phyloP scores from a whole-genome alignment of 2,329 filamentous ascomycete species.

The Claviceps monticola region DNA sequence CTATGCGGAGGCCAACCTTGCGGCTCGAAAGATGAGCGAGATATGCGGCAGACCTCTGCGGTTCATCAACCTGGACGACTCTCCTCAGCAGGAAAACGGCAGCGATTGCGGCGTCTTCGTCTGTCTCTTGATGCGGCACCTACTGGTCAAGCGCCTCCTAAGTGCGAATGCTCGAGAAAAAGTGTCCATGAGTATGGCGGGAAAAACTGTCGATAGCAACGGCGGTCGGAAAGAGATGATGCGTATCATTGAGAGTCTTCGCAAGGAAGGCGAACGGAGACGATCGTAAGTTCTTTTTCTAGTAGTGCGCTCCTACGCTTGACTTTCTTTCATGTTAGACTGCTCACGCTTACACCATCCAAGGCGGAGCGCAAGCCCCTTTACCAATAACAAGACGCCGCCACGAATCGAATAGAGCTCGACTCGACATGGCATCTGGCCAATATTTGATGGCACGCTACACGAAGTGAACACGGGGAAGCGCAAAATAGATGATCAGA shows the following conservation, averaged over 20 bases:
- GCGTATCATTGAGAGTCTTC: slow-evolving; percentile 71
- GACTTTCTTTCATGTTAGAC: background rate
- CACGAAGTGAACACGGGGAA: slow-evolving; percentile 6
- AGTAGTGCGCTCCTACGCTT: background rate
- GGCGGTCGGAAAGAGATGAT: slow-evolving; percentile 83
- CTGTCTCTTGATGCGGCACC: slow-evolving; percentile 84
- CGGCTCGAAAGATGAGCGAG: slow-evolving; percentile 52
- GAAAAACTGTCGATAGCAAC: slow-evolving; percentile 67
- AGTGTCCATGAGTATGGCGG: slow-evolving; percentile 86
- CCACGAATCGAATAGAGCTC: slow-evolving; percentile 29
- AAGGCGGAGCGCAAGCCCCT: slow-evolving; percentile 25
- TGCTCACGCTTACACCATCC: background rate
- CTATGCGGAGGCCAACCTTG: slow-evolving; percentile 54
- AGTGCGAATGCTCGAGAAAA: slow-evolving; percentile 69
- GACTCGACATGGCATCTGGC: slow-evolving; percentile 17
- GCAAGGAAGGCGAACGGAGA: slow-evolving; percentile 76
- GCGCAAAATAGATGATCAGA: background rate
- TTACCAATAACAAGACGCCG: slow-evolving; percentile 24
- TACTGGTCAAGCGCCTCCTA: slow-evolving; percentile 75
- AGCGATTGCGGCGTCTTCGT: slow-evolving; percentile 95
- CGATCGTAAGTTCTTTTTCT: slow-evolving; percentile 50
- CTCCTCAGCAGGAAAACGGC: slow-evolving; percentile 81
- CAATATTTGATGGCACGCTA: slow-evolving; percentile 15
- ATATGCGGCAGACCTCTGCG: slow-evolving; percentile 54
- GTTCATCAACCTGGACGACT: slow-evolving; percentile 73